These are phyloP conservation scores for Bolboschoenoplectus hybrid DNA, from an alignment of 202 grass and related monocot species.

Conservation along the genomic window DNA sequence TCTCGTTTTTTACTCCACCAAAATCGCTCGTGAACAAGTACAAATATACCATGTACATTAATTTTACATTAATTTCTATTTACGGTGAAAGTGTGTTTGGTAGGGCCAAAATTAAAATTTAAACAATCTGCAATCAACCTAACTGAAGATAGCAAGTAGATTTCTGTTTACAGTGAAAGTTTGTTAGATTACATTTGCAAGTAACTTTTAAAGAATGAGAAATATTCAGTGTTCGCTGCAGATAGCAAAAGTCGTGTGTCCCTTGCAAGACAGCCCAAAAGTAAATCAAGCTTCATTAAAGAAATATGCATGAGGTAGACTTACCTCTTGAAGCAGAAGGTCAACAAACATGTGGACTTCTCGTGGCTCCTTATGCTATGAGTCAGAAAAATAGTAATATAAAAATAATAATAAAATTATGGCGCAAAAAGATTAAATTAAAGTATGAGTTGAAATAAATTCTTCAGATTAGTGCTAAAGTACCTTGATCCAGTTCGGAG, in stretches of 20 bases:
- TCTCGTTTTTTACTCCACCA: not conserved
- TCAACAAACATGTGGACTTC: slow-evolving; percentile 99
- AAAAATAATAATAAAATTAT: slow-evolving; percentile 37
- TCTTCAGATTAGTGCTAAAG: slow-evolving; percentile 31
- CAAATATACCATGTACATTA: not conserved
- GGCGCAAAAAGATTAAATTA: slow-evolving; percentile 29
- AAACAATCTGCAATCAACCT: not conserved
- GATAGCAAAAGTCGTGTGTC: not conserved
- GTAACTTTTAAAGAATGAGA: not conserved
- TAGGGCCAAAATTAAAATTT: not conserved
- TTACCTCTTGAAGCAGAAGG: slow-evolving; percentile 97
- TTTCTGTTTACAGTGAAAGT: not conserved
- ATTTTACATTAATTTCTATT: slow-evolving; percentile 29
- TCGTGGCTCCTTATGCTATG: slow-evolving; percentile 97
- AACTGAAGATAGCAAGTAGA: not conserved
- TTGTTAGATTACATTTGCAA: not conserved
- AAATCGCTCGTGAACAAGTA: not conserved
- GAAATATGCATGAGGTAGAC: slow-evolving; percentile 29
- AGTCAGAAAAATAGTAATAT: slow-evolving; percentile 43
- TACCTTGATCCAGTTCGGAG: slow-evolving; percentile 97
- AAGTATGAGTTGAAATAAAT: slow-evolving; percentile 18
- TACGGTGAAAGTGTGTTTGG: not conserved
- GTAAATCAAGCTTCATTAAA: slow-evolving; percentile 9
- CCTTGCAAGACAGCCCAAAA: slow-evolving; percentile 5
- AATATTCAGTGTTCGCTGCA: not conserved